Percentiles rank a stretch among this genome's conserved stretches.
phyloP scores from a whole-genome alignment of 192 early-diverging fungal genomes.

The Coemansia sp. region DNA sequence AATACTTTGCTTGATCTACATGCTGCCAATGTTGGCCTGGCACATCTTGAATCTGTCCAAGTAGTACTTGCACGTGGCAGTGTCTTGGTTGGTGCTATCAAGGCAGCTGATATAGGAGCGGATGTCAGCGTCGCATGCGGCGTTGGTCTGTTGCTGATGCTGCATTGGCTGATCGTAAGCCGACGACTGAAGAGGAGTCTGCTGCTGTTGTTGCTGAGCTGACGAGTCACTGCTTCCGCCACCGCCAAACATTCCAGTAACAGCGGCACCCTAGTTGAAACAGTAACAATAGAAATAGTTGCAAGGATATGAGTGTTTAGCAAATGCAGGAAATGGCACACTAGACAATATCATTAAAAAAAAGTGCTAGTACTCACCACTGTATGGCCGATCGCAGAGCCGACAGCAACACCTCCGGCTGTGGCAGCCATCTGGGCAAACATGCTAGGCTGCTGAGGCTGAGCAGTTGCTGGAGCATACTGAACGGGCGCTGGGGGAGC shows the following conservation, averaged over 20 bases:
- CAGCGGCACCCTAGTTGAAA: slow-evolving; percentile 27
- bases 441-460: slow-evolving; percentile 72
- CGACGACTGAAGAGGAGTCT: slow-evolving; percentile 21
- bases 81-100: slow-evolving; percentile 78
- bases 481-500: slow-evolving; percentile 58
- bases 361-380: no score
- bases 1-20: neutral
- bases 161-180: slow-evolving; percentile 12
- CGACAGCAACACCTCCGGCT: slow-evolving; percentile 93
- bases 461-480: slow-evolving; percentile 38
- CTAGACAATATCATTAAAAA: no score
- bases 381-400: slow-evolving; percentile 61
- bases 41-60: slow-evolving; percentile 91
- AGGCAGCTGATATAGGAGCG: slow-evolving; percentile 88
- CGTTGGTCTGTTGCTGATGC: slow-evolving; percentile 23
- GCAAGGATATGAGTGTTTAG: no score
- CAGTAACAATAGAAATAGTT: no score
- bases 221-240: slow-evolving; percentile 36
- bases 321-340: no score
- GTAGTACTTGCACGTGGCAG: slow-evolving; percentile 86
- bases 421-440: slow-evolving; percentile 85
- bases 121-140: slow-evolving; percentile 71
- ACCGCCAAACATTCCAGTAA: slow-evolving; percentile 56
- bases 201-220: slow-evolving; percentile 50
- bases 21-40: slow-evolving; percentile 51